Evolutionary conservation across 2,329 filamentous ascomycete species (phyloP).

Genomic region (Celoporthe dispersa): DNA sequence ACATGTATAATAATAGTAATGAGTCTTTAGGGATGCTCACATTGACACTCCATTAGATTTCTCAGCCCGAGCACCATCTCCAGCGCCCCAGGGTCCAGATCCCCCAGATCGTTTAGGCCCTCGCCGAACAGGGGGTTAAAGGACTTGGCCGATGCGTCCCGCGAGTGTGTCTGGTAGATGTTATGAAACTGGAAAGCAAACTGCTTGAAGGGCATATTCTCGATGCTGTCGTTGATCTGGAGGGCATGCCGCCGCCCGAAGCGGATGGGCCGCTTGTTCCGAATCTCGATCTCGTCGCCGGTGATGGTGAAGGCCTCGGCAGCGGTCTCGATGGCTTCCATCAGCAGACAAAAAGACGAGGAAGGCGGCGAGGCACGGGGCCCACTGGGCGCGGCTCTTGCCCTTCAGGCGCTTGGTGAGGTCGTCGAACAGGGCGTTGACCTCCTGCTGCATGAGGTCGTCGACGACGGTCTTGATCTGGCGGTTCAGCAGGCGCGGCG

Average conservation of each 20-base stretch:
- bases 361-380: constrained; percentile 60
- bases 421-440: constrained; percentile 55
- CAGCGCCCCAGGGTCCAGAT: constrained; percentile 51
- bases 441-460: constrained; percentile 57
- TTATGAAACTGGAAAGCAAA: constrained; percentile 65
- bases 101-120: constrained; percentile 45
- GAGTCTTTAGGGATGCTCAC: constrained; percentile 42
- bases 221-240: constrained; percentile 53
- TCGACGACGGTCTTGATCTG: constrained; percentile 63
- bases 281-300: constrained; percentile 54
- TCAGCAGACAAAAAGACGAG: constrained; percentile 60
- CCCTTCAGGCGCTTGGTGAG: constrained; percentile 60
- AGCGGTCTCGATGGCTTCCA: constrained; percentile 60
- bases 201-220: constrained; percentile 64
- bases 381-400: constrained; percentile 58
- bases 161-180: constrained; percentile 61
- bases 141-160: constrained; percentile 51
- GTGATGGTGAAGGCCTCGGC: constrained; percentile 56
- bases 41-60: constrained; percentile 47
- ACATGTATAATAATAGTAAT: too few species aligned
- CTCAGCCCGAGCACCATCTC: constrained; percentile 53
- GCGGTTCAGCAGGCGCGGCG: constrained; percentile 58
- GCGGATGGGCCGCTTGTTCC: constrained; percentile 42
- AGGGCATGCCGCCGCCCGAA: constrained; percentile 51
- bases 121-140: constrained; percentile 61